phyloP scores from a whole-genome alignment of 257 asterid species.

The Agastache rugosa region DNA sequence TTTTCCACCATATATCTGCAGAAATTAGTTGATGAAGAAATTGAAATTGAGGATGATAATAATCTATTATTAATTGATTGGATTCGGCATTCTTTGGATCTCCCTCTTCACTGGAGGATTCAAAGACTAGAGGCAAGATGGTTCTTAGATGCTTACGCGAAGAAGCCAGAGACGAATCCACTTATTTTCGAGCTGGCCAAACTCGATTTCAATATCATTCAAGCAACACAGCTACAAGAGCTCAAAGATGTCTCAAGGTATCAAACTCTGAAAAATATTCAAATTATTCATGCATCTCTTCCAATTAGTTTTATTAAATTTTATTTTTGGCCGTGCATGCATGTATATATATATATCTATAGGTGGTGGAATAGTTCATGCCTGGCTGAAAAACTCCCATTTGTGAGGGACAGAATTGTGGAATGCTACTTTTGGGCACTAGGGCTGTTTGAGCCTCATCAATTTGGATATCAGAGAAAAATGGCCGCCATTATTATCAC shows the following conservation, averaged over 20 bases:
- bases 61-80: background rate
- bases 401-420: conserved; percentile 62
- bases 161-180: background rate
- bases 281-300: too few species aligned
- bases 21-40: background rate
- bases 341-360: background rate
- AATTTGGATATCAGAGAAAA: conserved; percentile 27
- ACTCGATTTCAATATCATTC: background rate
- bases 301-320: too few species aligned
- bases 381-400: conserved; percentile 51
- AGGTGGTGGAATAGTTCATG: conserved; percentile 59
- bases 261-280: too few species aligned
- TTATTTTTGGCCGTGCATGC: too few species aligned
- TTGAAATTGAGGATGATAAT: background rate
- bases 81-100: background rate
- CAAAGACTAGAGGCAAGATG: background rate
- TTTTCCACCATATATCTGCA: conserved; percentile 29
- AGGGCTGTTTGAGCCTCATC: conserved; percentile 37
- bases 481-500: conserved; percentile 28
- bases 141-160: conserved; percentile 4
- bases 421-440: conserved; percentile 50
- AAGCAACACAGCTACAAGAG: background rate
- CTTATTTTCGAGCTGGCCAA: background rate
- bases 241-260: background rate
- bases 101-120: background rate